Evolutionary conservation across 2,329 filamentous ascomycete genomes (phyloP).

Genomic region (Eurotiales sp.): DNA sequence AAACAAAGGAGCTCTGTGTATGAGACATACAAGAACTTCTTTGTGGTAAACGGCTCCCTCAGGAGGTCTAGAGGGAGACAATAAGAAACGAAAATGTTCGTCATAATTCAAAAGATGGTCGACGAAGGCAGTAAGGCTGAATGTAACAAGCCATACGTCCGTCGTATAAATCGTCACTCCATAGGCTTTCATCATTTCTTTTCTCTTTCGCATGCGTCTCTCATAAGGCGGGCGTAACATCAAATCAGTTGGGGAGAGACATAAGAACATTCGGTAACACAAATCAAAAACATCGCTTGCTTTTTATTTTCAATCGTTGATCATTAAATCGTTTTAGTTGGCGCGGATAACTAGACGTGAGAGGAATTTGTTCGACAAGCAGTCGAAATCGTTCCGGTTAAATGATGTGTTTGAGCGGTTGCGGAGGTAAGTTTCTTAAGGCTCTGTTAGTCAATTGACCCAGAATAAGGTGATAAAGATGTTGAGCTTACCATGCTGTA

Average conservation of each 20-base stretch:
- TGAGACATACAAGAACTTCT: not conserved
- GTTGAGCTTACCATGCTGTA: constrained; percentile 83
- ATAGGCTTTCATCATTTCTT: constrained; percentile 2
- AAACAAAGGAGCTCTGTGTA: not conserved
- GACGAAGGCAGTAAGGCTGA: not conserved
- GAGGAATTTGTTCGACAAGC: constrained; percentile 92
- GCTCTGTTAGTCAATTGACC: not conserved
- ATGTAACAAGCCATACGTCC: not conserved
- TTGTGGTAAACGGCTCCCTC: not conserved
- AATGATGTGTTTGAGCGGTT: constrained; percentile 76
- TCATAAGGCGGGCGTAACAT: constrained; percentile 12
- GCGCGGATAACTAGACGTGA: constrained; percentile 94
- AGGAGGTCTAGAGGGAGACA: not conserved
- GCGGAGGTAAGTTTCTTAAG: constrained; percentile 77
- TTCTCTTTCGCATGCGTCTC: constrained; percentile 11
- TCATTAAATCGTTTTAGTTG: constrained; percentile 53
- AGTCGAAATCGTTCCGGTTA: constrained; percentile 89
- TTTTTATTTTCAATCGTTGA: constrained; percentile 12
- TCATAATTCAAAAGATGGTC: constrained; percentile 3
- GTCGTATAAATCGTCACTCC: constrained; percentile 6
- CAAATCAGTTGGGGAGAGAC: not conserved
- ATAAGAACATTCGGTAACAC: not conserved
- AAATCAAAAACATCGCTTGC: not conserved
- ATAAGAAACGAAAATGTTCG: not conserved
- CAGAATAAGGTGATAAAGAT: not conserved